Evolutionary conservation across 2,329 filamentous ascomycete genomes (phyloP).

Genomic region (Fusarium sublunatum): DNA sequence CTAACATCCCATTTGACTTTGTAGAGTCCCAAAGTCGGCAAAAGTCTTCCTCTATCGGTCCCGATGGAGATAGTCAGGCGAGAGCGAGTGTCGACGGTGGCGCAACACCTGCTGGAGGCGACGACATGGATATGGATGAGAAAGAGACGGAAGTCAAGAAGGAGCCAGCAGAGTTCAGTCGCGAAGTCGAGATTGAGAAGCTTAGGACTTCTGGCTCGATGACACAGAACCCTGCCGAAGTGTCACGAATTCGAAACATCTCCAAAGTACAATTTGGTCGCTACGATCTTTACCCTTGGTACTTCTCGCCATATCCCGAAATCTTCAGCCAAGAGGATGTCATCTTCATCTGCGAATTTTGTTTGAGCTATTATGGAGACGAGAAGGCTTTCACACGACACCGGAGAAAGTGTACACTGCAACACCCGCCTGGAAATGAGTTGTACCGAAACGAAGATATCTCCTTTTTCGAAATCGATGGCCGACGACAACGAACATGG

Average conservation of each 20-base stretch:
- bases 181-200: constrained; percentile 96
- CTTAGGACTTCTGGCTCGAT: constrained; percentile 94
- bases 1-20: constrained; percentile 52
- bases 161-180: constrained; percentile 71
- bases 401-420: constrained; percentile 86
- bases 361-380: constrained; percentile 89
- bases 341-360: constrained; percentile 98
- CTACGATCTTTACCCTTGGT: constrained; percentile 95
- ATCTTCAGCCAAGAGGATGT: constrained; percentile 88
- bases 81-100: constrained; percentile 57
- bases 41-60: constrained; percentile 57
- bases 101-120: constrained; percentile 58
- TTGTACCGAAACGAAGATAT: constrained; percentile 96
- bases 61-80: constrained; percentile 59
- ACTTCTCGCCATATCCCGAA: constrained; percentile 97
- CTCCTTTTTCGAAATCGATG: constrained; percentile 98
- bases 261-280: constrained; percentile 94
- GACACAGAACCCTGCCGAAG: constrained; percentile 98
- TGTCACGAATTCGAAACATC: constrained; percentile 94
- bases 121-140: constrained; percentile 68
- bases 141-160: constrained; percentile 58
- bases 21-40: constrained; percentile 60
- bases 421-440: constrained; percentile 96
- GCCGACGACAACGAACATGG: constrained; percentile 92
- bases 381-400: constrained; percentile 86